Conservation (phyloP, 208 protist species). For the Wallacemonas collosoma region DNA sequence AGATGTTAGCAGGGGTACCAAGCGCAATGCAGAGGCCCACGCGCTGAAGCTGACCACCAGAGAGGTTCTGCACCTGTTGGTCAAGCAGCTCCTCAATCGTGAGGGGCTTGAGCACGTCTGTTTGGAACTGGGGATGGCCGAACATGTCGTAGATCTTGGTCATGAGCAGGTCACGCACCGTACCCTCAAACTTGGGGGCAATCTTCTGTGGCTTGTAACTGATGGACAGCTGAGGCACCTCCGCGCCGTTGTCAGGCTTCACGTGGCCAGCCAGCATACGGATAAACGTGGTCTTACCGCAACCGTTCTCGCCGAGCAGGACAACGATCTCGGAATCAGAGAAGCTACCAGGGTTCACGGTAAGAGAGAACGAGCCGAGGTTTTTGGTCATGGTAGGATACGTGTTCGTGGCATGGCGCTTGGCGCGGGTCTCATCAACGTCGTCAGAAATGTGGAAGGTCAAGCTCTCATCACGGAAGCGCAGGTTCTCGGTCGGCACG, state of each 20-base stretch:
- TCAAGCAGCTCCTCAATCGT: slow-evolving; percentile 98
- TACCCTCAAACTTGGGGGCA: slow-evolving; percentile 97
- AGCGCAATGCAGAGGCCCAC: slow-evolving; percentile 98
- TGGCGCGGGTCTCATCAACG: slow-evolving; percentile 73
- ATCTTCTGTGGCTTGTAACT: slow-evolving; percentile 99
- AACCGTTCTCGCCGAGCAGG: slow-evolving; percentile 99
- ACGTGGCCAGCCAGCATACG: slow-evolving; percentile 97
- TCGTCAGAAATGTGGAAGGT: slow-evolving; percentile 95
- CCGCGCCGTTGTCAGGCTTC: slow-evolving; percentile 82
- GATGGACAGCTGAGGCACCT: slow-evolving; percentile 97
- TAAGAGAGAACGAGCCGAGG: slow-evolving; percentile 94
- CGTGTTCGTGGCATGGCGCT: slow-evolving; percentile 73
- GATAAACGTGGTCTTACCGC: slow-evolving; percentile 99
- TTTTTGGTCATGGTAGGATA: slow-evolving; percentile 99
- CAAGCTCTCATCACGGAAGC: slow-evolving; percentile 98
- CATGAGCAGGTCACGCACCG: slow-evolving; percentile 96
- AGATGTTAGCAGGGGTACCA: slow-evolving; percentile 99
- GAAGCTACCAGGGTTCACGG: slow-evolving; percentile 96
- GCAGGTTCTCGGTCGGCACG: slow-evolving; percentile 99
- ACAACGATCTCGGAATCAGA: slow-evolving; percentile 99
- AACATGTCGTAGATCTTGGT: slow-evolving; percentile 97
- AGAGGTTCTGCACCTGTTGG: slow-evolving; percentile 97
- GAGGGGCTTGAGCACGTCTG: slow-evolving; percentile 99
- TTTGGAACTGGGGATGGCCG: slow-evolving; percentile 98
- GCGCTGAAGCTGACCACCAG: slow-evolving; percentile 99